Percentiles rank a stretch among this genome's conserved stretches.
These are phyloP conservation scores for Talaromyces sp. DNA, from an alignment of 2,329 filamentous ascomycete genomes.

Conservation along the genomic window DNA sequence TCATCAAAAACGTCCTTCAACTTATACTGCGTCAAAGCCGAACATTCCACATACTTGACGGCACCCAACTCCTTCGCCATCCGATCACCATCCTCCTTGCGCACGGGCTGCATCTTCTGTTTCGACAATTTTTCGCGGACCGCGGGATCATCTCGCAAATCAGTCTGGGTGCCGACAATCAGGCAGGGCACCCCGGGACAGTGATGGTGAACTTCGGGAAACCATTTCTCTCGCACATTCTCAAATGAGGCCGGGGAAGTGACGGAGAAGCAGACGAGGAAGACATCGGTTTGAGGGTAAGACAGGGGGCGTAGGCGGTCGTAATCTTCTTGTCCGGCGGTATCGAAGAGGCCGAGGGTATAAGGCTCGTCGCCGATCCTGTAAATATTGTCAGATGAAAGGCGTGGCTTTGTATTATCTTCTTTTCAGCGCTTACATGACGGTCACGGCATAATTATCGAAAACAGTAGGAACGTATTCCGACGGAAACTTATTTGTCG, in stretches of 20 bases:
- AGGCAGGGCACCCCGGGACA: conserved; percentile 96
- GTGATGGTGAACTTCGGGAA: conserved; percentile 97
- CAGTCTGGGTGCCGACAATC: conserved; percentile 95
- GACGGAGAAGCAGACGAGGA: conserved; percentile 98
- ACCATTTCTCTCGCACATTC: conserved; percentile 99
- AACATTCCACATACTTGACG: conserved; percentile 98
- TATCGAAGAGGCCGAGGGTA: conserved; percentile 95
- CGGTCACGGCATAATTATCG: conserved; percentile 99
- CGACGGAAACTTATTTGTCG: conserved; percentile 98
- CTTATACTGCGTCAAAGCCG: conserved; percentile 95
- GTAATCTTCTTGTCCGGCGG: conserved; percentile 98
- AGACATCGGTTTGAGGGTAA: conserved; percentile 97
- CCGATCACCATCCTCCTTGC: conserved; percentile 85
- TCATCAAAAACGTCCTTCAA: conserved; percentile 99
- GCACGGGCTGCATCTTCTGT: conserved; percentile 93
- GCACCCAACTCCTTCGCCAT: conserved; percentile 98
- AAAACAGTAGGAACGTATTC: conserved; percentile 99
- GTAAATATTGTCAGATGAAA: neutral
- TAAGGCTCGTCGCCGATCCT: conserved; percentile 99
- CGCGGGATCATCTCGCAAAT: conserved; percentile 82
- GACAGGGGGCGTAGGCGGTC: conserved; percentile 93
- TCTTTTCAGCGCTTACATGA: conserved; percentile 72
- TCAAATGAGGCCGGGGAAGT: conserved; percentile 97
- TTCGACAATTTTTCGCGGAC: conserved; percentile 89
- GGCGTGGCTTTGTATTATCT: neutral